Evolutionary conservation across 352 stramenopile species (phyloP).

Genomic region (Phytophthora constricta): DNA sequence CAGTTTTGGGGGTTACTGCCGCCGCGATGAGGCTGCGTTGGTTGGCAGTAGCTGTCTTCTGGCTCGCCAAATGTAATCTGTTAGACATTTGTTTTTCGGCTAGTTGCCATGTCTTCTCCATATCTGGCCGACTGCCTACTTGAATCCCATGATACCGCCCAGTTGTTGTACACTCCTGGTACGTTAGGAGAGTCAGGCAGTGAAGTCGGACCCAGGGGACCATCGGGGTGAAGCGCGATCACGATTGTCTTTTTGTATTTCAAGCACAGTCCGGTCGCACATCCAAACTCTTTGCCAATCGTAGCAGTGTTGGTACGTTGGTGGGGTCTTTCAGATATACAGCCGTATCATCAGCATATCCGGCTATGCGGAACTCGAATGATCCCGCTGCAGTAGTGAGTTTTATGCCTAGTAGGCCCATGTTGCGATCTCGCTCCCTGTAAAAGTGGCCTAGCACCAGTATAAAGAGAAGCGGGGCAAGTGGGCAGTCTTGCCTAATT

Average conservation of each 20-base stretch:
- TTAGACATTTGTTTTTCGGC: neutral
- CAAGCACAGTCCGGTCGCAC: neutral
- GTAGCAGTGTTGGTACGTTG: neutral
- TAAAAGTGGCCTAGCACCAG: neutral
- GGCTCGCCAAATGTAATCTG: neutral
- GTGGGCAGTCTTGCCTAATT: neutral
- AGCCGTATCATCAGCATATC: neutral
- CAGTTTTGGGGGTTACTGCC: neutral
- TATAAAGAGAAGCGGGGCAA: neutral
- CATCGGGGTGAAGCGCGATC: neutral
- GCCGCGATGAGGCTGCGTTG: neutral
- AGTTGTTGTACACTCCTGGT: neutral
- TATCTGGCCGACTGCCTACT: neutral
- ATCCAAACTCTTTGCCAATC: neutral
- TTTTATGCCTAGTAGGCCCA: neutral
- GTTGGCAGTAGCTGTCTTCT: neutral
- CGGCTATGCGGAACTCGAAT: neutral
- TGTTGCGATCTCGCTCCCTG: neutral
- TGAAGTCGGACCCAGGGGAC: neutral
- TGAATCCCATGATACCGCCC: neutral
- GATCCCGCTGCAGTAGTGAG: neutral
- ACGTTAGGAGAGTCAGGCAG: neutral
- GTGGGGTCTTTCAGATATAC: neutral
- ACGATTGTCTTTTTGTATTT: neutral
- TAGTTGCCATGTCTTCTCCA: neutral